These are phyloP conservation scores for Cadophora malorum DNA, from an alignment of 2,329 filamentous ascomycete genomes.

Conservation along the genomic window DNA sequence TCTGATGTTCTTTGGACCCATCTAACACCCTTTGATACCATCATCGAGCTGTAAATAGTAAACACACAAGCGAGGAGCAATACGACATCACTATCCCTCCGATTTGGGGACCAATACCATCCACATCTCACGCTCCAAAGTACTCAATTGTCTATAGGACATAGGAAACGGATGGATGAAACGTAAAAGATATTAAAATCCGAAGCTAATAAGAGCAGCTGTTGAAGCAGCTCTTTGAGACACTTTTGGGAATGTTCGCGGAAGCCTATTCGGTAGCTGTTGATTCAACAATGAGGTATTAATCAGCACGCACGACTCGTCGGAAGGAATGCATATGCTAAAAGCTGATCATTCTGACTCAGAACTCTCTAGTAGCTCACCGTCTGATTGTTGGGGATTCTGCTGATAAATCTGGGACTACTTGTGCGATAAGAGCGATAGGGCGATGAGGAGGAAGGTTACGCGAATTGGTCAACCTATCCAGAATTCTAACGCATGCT, in stretches of 20 bases:
- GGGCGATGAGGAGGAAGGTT: not conserved
- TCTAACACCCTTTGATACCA: not conserved
- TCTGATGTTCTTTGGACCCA: not conserved
- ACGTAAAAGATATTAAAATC: too few relatives aligned
- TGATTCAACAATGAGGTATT: not conserved
- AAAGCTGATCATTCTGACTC: not conserved
- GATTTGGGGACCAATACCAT: too few relatives aligned
- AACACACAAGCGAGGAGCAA: too few relatives aligned
- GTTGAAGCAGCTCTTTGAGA: not conserved
- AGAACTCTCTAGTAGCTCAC: not conserved
- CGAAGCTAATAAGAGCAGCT: not conserved
- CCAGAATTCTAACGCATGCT: not conserved
- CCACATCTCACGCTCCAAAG: too few relatives aligned
- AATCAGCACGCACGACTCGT: constrained; percentile 2
- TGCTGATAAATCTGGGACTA: not conserved
- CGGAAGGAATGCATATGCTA: not conserved
- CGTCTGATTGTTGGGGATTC: not conserved
- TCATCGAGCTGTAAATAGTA: not conserved
- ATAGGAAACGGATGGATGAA: too few relatives aligned
- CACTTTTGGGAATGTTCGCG: not conserved
- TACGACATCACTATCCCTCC: too few relatives aligned
- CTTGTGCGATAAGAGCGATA: not conserved
- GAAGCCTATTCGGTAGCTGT: not conserved
- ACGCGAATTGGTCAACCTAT: not conserved
- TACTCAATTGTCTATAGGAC: too few relatives aligned